Evolutionary conservation across 2,329 filamentous ascomycete species (phyloP).

Genomic region (Venturia effusa): DNA sequence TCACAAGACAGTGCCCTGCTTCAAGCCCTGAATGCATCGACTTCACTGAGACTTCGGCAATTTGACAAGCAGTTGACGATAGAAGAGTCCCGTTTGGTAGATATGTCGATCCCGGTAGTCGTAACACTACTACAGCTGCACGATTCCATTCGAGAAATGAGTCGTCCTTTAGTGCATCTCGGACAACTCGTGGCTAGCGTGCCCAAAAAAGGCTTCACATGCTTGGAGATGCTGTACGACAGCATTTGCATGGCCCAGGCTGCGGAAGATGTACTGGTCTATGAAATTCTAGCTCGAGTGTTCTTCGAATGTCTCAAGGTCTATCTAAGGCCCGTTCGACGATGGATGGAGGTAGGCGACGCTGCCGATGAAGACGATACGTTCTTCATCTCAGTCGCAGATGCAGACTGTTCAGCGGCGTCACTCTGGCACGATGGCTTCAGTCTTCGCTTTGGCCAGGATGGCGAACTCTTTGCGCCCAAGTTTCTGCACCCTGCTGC

Average conservation of each 20-base stretch:
- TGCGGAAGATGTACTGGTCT: constrained; percentile 50
- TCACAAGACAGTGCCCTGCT: constrained; percentile 32
- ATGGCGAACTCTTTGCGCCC: constrained; percentile 57
- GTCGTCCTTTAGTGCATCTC: constrained; percentile 49
- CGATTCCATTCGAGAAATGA: constrained; percentile 42
- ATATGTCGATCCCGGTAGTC: constrained; percentile 37
- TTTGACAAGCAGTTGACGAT: constrained; percentile 50
- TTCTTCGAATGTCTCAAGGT: constrained; percentile 76
- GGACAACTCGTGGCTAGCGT: constrained; percentile 51
- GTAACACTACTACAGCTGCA: constrained; percentile 58
- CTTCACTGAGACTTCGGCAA: constrained; percentile 43
- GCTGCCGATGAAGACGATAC: constrained; percentile 53
- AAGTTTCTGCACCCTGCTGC: constrained; percentile 61
- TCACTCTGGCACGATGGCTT: constrained; percentile 71
- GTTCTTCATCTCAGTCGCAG: constrained; percentile 62
- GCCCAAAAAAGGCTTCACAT: constrained; percentile 19
- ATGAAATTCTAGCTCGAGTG: constrained; percentile 52
- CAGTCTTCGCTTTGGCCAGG: constrained; percentile 49
- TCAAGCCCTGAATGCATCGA: constrained; percentile 59
- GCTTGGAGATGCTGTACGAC: constrained; percentile 65
- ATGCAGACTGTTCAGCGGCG: constrained; percentile 45
- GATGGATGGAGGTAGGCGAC: constrained; percentile 76
- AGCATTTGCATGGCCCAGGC: constrained; percentile 59
- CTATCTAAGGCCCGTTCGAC: constrained; percentile 67
- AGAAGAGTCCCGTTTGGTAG: constrained; percentile 48